Base-by-base conservation (phyloP, 2,329 filamentous ascomycete species). In the Colletotrichum aenigma region DNA sequence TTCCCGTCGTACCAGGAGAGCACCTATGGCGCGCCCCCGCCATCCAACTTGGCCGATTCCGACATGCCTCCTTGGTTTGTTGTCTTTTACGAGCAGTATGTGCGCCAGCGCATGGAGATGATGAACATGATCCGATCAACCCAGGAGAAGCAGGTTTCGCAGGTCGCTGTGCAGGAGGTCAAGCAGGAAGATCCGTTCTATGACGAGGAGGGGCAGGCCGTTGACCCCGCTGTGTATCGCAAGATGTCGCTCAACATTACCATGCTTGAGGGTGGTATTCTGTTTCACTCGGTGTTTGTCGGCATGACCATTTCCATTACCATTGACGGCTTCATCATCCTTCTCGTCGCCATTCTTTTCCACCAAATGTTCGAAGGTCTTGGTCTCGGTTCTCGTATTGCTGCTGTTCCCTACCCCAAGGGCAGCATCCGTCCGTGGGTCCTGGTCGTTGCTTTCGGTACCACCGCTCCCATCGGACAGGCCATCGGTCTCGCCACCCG, bases 401-500 rank as follows among this genome's bases (percentile, higher is more conserved):
- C 93, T 24, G 91, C 90, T 21, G 91, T 94, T 7, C 88, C 91
- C 2, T 93, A 92, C 76, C 88, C 89, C 18, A 88, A 87, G 75
- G 86, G 85, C 30, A 92, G 90, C 80, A 81, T 87, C 77, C 89
- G 90, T 30, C 92, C 92, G 1, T 93, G 91, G 91, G 74, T 91
- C 1, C 84, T 93, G 18, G 91, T 93, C 3, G 78, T 91, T 15
- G 91, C 91, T 16, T 93, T 93, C 77, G 94, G 94, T 24, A 88
- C 90, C 74, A 95, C 94, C 2, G 97, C 95, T 0, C 95, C 95
- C 0, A 87, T 97, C 21, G 95, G 95, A 10, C 95, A 97, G 82
- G 95, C 91, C 10, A 92, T 93, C 74, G 92, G 92, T 28, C 86
- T 93, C 12, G 77, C 87, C 7, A 89, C 90, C 2, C 87, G 89